These are phyloP conservation scores for Sclerotiophoma versabilis DNA, from an alignment of 2,329 filamentous ascomycete genomes.

Conservation along the genomic window DNA sequence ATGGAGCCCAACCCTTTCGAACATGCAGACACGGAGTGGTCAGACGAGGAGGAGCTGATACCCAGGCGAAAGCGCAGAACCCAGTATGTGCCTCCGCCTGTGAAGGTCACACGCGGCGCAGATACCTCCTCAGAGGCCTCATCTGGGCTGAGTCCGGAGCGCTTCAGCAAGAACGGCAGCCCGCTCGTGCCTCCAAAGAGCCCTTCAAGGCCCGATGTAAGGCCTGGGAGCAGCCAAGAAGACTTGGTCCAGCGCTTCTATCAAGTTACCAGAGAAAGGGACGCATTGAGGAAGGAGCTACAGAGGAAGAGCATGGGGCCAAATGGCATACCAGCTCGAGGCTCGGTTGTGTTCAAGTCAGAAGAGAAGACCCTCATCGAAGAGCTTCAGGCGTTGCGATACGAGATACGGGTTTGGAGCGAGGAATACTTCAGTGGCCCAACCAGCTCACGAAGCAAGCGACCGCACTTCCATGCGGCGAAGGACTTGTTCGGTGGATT, in stretches of 20 bases:
- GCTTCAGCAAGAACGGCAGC: constrained; percentile 28
- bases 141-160: constrained; percentile 31
- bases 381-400: constrained; percentile 43
- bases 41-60: constrained; percentile 48
- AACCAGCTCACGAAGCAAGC: constrained; percentile 34
- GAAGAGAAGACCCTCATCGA: constrained; percentile 48
- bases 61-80: constrained; percentile 39
- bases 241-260: constrained; percentile 49
- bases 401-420: constrained; percentile 46
- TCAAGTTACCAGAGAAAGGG: constrained; percentile 48
- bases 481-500: constrained; percentile 44
- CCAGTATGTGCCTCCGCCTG: constrained; percentile 39
- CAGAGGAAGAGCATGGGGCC: constrained; percentile 44
- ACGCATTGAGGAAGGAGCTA: constrained; percentile 46
- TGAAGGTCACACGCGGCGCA: constrained; percentile 31
- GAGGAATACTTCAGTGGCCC: constrained; percentile 46
- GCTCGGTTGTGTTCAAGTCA: constrained; percentile 41
- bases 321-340: constrained; percentile 36
- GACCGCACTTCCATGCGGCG: constrained; percentile 41
- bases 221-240: constrained; percentile 44
- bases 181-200: constrained; percentile 47
- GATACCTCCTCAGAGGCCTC: constrained; percentile 38
- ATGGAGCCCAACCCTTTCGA: constrained; percentile 39
- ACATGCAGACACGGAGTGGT: constrained; percentile 46
- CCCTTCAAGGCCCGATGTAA: constrained; percentile 42